Base-by-base conservation (phyloP, 441 rosid genomes). In the Populus hybrid region DNA sequence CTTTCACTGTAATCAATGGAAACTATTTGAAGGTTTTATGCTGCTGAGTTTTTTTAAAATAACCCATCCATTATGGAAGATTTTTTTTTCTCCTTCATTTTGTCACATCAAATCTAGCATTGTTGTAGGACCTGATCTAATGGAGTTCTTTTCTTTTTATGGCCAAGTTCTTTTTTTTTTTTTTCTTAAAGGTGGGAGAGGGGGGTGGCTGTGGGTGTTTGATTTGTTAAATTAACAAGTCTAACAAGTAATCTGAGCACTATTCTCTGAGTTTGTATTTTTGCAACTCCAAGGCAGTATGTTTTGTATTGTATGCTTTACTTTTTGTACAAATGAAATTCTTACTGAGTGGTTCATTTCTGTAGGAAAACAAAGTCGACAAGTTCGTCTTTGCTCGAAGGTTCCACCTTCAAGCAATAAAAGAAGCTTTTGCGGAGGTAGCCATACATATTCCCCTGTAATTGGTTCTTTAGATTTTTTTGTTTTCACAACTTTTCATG, bases 311-410 rank as follows among this genome's bases (percentile, higher is more conserved):
- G 4, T n/a, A 53, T 23, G 24, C 57, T 4, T 32, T 9, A n/a
- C 19, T 71, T 36, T 71, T 4, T 66, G 65, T 32, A 28, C 53
- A 38, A 23, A 21, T 6, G 34, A 71, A 74, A 68, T 73, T 68
- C 53, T 80, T 66, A 66, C 65, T 36, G 34, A 34, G 4, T n/a
- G 16, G 61, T 46, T 76, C 72, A 80, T 16, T 77, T 78, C 73
- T 79, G 73, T 75, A 95, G 99, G 86, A 70, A 95, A 88, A 85
- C 95, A 83, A 86, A 91, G 94, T 80, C 91, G 97, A 79, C 92
- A 91, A 78, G 87, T 91, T 75, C 94, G 82, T 66, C 78, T 92
- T 70, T 93, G 98, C 84, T 21, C 91, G 7, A 95, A 95, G 91
- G 88, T 89, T 82, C 98, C 94, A 38, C 93, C 98, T 80, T 86